Evolutionary conservation across 208 protist genomes (phyloP).

Genomic region (Leishmania turanica): DNA sequence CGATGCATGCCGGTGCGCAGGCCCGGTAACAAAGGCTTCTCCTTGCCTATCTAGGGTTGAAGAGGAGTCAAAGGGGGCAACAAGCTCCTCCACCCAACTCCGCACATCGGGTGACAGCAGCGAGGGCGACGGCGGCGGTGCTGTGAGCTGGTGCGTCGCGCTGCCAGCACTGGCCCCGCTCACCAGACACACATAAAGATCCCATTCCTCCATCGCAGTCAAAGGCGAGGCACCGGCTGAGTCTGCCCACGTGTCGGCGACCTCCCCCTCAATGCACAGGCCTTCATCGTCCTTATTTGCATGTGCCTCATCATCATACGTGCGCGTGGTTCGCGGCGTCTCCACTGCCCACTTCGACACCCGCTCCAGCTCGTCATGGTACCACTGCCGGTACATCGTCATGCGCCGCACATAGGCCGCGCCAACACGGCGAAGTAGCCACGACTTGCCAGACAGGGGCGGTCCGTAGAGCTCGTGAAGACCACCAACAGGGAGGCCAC

Average conservation of each 20-base stretch:
- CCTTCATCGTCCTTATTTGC: background rate
- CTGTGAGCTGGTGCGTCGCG: background rate
- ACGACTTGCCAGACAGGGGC: constrained; percentile 36
- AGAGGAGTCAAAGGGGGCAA: background rate
- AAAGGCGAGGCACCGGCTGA: background rate
- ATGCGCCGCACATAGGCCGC: constrained; percentile 30
- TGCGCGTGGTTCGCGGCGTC: background rate
- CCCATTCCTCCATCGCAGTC: constrained; percentile 21
- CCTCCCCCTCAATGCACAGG: background rate
- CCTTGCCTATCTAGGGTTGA: background rate
- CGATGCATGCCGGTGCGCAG: background rate
- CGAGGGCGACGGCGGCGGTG: background rate
- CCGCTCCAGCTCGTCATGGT: constrained; percentile 13
- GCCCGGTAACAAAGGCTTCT: background rate
- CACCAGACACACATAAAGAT: constrained; percentile 32
- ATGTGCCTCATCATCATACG: background rate
- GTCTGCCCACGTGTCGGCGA: background rate
- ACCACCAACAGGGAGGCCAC: constrained; percentile 30
- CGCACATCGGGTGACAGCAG: background rate
- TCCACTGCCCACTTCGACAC: constrained; percentile 4
- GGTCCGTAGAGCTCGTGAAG: constrained; percentile 55
- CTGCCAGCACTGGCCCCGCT: constrained; percentile 6
- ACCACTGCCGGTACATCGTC: constrained; percentile 31
- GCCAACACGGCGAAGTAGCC: constrained; percentile 26
- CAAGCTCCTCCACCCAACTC: background rate